Conservation (phyloP, 2,329 filamentous ascomycete species). For the Penicillium occitanis region DNA sequence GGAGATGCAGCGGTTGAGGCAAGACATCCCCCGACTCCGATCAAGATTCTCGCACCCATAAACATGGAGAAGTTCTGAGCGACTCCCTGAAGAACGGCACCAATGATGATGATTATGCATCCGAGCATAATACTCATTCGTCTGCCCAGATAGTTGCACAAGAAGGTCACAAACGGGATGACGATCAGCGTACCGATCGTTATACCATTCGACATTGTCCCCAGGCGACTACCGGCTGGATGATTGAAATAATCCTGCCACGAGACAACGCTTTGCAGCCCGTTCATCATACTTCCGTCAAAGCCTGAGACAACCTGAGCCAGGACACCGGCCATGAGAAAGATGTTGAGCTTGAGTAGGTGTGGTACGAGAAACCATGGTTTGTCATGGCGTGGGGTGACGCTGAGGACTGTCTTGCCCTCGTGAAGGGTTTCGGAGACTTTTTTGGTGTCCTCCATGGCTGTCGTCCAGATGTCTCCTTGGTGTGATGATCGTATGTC, state of each 20-base stretch:
- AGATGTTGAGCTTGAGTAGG: constrained; percentile 11
- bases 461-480: not conserved
- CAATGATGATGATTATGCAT: not conserved
- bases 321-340: constrained; percentile 1
- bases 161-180: not conserved
- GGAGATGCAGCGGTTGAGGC: constrained; percentile 60
- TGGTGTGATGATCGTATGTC: not conserved
- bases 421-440: not conserved
- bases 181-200: not conserved
- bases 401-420: not conserved
- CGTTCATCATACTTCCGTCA: constrained; percentile 14
- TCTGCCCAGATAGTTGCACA: not conserved
- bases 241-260: constrained; percentile 15
- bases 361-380: constrained; percentile 10
- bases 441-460: constrained; percentile 5
- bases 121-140: not conserved
- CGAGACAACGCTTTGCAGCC: constrained; percentile 2
- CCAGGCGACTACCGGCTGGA: not conserved
- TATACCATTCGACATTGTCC: constrained; percentile 1
- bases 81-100: constrained; percentile 3
- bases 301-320: constrained; percentile 11
- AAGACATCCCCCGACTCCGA: constrained; percentile 64
- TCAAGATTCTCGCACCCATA: constrained; percentile 58
- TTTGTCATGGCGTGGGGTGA: constrained; percentile 3
- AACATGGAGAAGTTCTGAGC: constrained; percentile 51